Base-by-base conservation (phyloP, 2,329 filamentous ascomycete genomes). In the Talaromyces funiculosus region DNA sequence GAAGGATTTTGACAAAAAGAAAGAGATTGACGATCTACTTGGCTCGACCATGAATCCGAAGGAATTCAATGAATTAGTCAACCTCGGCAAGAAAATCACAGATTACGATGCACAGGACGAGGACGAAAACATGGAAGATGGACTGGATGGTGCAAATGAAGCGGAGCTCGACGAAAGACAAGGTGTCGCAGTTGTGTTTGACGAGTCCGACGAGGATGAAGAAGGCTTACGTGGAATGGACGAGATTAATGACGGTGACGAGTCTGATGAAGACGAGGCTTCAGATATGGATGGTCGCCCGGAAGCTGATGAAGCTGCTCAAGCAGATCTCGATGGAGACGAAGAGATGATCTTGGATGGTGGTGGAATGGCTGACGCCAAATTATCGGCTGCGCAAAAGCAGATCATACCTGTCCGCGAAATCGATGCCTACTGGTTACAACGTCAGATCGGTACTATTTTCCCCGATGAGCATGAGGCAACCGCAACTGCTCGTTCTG, bases 1-100 rank as follows among this genome's bases (percentile, higher is more conserved):
- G 79, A 97, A 97, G 75, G 94, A 99, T 72, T 90, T 96, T 62
- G 94, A 99, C 73, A 97, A 95, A 81, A 99, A 99, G 81, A 96
- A 92, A 77, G 92, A 97, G 73, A 86, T 97, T 45, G 94, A 99
- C 68, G 94, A 97, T 65, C 86, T 97, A 62, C 76, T 99, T 43
- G 94, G 93, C n/a, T 84, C 84, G 37, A 86, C 86, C 0, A 84
- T 97, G 80, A 87, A 83, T 53, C 85, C 90, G 1, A 96, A 97
- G 72, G 88, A 96, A 73, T 99, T 97, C 79, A 97, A 97, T 72
- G 93, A 97, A 77, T 79, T 99, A 66, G 87, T 97, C 59, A 99
- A 97, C 71, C 80, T 99, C 45, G 91, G 92, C 65, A 99, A 99
- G 80, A 99, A 99, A 78, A 96, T 99, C 64, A 99, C 94, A 54